Conservation (phyloP, 305 asterid species). For the Fraxinus sp. region DNA sequence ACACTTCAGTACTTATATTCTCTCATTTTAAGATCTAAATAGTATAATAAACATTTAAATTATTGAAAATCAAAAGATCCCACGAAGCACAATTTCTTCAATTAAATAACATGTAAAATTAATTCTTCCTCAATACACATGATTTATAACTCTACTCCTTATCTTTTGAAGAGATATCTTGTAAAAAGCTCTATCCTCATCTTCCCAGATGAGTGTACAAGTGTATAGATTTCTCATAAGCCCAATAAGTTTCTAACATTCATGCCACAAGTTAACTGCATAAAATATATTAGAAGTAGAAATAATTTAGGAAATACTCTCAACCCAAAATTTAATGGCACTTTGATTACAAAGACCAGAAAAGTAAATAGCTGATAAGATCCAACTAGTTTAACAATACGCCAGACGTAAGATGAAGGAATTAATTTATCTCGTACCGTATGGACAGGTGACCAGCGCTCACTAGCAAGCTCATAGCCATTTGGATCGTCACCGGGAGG, state of each 20-base stretch:
- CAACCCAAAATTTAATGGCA: background rate
- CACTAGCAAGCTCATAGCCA: constrained; percentile 98
- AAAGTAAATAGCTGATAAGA: background rate
- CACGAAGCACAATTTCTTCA: background rate
- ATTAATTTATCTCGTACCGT: constrained; percentile 52
- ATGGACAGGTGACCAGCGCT: constrained; percentile 98
- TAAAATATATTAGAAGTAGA: background rate
- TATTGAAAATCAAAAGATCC: background rate
- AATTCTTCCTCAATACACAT: background rate
- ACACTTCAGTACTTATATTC: background rate
- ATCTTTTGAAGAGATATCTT: background rate
- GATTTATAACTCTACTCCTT: background rate
- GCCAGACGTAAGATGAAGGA: background rate
- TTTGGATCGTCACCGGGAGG: constrained; percentile 99
- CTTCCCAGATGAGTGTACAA: background rate
- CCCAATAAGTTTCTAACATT: background rate
- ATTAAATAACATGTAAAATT: background rate
- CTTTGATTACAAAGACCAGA: background rate
- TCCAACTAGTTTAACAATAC: background rate
- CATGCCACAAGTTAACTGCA: background rate
- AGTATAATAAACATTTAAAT: background rate
- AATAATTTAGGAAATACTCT: background rate
- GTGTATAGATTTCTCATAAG: background rate
- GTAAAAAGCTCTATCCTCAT: background rate
- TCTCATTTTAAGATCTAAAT: background rate